Conservation (phyloP, 169 alveolate species). For the Ichthyophthirius multifiliis region DNA sequence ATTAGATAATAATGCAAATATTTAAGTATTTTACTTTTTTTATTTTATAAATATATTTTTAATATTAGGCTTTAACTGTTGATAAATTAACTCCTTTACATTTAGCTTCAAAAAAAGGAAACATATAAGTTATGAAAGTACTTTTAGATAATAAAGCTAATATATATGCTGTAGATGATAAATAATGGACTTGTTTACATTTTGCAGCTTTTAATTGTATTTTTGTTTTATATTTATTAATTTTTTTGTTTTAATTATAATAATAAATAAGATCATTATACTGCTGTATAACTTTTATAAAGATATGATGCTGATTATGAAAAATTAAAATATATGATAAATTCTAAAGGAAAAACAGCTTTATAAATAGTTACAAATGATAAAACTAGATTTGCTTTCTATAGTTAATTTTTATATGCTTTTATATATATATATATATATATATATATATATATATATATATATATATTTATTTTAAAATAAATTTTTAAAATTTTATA, state of each 20-base stretch:
- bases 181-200: conserved; percentile 77
- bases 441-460: too few species aligned
- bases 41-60: conserved; percentile 8
- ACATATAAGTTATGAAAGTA: conserved; percentile 47
- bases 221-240: not conserved
- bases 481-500: not conserved
- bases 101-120: conserved; percentile 76
- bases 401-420: not conserved
- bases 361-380: conserved; percentile 54
- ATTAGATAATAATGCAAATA: conserved; percentile 48
- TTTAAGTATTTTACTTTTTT: conserved; percentile 7
- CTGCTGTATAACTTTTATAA: conserved; percentile 46
- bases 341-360: conserved; percentile 59
- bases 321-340: conserved; percentile 52
- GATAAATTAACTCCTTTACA: conserved; percentile 75
- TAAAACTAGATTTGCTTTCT: conserved; percentile 51
- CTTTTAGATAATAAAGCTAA: conserved; percentile 59
- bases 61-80: conserved; percentile 46
- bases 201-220: conserved; percentile 77
- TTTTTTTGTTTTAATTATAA: not conserved
- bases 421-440: not conserved
- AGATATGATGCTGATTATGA: conserved; percentile 73
- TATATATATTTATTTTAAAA: too few species aligned
- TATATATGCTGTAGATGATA: conserved; percentile 60
- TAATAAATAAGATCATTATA: conserved; percentile 24